Evolutionary conservation across 768 basidiomycete genomes (phyloP), one percentile per base, ranked within the genome.

Genomic region (Mycena venus): DNA sequence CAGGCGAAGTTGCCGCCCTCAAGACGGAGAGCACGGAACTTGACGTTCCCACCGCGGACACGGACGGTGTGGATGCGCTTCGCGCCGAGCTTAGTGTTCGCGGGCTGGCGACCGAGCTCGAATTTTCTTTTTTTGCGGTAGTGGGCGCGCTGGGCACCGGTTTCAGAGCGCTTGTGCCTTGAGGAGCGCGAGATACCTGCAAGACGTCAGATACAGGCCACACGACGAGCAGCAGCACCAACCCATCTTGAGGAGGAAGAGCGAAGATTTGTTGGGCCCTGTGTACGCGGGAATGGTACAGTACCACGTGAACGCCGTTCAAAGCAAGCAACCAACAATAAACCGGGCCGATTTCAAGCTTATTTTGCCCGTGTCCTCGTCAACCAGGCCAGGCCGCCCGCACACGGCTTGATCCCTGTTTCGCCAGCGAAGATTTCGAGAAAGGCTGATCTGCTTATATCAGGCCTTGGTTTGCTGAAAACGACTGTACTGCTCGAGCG

Each of bases 61-160:
- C 98, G 95, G 76, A 99, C 97, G 68, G 92, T 91, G 88, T 99
- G 98, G 80, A 99, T 88, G 74, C 98, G 95, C 90, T 99, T 99
- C 68, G 93, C 82, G 62, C 98, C 97, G 77, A 99, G 93, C 90
- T 96, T 99, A 83, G 98, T 99, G 91, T 88, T 96, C 79, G 98
- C 98, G 71, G 98, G 89, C 85, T 99, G 98, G 84, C 98, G 96
- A 84, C 98, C 98, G 81, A 99, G 93, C 91, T 99, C 98, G 88
- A 99, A 99, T 90, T 99, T 99, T 94, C 98, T 93, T 96, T 99
- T 99, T 92, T 99, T 99, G 91, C 98, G 96, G 89, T 97, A 98
- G 88, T 94, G 92, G 80, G 96, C 92, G 80, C 95, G 94, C 86
- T 96, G 95, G 73, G 95, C 96, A 81, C 96, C 98, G 60, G 96